These are phyloP conservation scores for Aspergillus diversus DNA, from an alignment of 495 filamentous ascomycete species.

Conservation along the genomic window DNA sequence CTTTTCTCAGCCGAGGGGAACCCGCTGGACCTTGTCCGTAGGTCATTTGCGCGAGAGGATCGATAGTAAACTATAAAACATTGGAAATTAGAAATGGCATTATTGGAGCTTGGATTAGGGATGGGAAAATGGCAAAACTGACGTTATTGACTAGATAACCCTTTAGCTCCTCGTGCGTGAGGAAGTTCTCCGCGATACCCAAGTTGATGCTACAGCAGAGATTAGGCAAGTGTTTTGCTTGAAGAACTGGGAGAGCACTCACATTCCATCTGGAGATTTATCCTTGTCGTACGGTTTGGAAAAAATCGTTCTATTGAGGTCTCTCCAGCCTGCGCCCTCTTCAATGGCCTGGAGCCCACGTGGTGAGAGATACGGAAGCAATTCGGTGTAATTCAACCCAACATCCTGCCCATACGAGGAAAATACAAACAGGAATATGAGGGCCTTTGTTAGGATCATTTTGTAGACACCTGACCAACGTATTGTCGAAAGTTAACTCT, in stretches of 20 bases:
- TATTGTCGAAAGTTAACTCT: not conserved
- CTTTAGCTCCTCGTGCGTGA: not conserved
- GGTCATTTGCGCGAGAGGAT: not conserved
- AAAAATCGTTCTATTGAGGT: not conserved
- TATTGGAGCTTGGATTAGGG: not conserved
- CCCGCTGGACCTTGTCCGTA: not conserved
- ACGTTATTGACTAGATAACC: not conserved
- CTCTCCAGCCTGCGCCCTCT: not conserved
- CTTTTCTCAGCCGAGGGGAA: not conserved
- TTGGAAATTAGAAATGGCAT: not conserved
- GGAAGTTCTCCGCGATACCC: not conserved
- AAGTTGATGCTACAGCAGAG: not conserved
- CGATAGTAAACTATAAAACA: not conserved
- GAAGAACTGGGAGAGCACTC: not conserved
- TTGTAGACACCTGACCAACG: not conserved
- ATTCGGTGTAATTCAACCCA: not conserved
- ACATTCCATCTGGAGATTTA: not conserved
- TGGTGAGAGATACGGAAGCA: not conserved
- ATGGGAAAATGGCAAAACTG: not conserved
- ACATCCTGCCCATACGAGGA: not conserved
- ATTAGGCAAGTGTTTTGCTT: not conserved
- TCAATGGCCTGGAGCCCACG: not conserved
- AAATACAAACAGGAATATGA: not conserved
- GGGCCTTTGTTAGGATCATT: not conserved
- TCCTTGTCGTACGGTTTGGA: not conserved